Evolutionary conservation across 129 eudicot species (phyloP).

Genomic region (Flaveria ramosissima): DNA sequence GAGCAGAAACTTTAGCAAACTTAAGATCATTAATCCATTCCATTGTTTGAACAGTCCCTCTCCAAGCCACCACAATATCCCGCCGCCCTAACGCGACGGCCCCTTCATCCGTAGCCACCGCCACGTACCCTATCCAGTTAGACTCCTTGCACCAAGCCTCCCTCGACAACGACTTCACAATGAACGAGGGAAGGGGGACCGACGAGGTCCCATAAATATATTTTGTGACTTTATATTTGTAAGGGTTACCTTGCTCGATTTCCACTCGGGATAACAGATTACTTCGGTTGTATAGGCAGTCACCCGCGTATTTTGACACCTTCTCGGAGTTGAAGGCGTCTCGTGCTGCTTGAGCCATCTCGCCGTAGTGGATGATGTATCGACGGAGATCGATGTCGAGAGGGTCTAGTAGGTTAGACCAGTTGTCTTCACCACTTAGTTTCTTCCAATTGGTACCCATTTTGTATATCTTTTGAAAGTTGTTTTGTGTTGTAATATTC

Average conservation of each 20-base stretch:
- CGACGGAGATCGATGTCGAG: constrained; percentile 70
- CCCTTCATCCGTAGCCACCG: constrained; percentile 84
- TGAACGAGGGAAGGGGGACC: constrained; percentile 54
- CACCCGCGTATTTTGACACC: constrained; percentile 68
- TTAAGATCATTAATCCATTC: constrained; percentile 86
- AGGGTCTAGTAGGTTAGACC: constrained; percentile 67
- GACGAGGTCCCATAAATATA: constrained; percentile 70
- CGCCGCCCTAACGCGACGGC: constrained; percentile 71
- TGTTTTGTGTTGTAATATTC: background rate
- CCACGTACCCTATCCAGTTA: constrained; percentile 90
- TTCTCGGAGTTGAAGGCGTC: constrained; percentile 60
- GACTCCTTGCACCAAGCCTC: constrained; percentile 95
- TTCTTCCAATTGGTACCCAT: constrained; percentile 56
- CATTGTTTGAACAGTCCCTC: constrained; percentile 62
- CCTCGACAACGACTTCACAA: constrained; percentile 61
- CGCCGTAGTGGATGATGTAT: constrained; percentile 72
- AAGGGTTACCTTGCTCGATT: constrained; percentile 56
- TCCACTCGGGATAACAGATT: constrained; percentile 51
- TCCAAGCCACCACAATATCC: constrained; percentile 82
- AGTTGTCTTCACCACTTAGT: constrained; percentile 62
- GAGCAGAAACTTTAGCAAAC: constrained; percentile 53
- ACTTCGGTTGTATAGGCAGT: constrained; percentile 39
- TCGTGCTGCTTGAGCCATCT: constrained; percentile 69
- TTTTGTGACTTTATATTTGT: constrained; percentile 65
- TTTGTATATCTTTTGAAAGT: background rate